Base-by-base conservation (phyloP, 768 basidiomycete species). In the Pleurotus tuoliensis region DNA sequence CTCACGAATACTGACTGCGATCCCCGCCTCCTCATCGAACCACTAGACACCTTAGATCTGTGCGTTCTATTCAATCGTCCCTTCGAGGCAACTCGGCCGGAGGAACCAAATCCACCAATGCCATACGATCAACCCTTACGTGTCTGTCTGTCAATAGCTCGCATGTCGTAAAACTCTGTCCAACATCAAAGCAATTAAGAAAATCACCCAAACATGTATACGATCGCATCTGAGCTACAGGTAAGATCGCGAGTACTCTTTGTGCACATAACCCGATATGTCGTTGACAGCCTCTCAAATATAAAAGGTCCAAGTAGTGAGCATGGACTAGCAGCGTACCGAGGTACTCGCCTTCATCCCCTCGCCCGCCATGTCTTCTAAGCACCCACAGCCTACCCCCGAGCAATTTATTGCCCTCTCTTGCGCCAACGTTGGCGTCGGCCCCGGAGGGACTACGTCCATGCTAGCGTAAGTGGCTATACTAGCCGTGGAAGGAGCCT, bases 391-490 rank as follows among this genome's bases (percentile, higher is more conserved):
- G 57, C 71, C 70, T 18, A 62, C 72, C 41, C 62, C 66, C 20
- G 84, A 71, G 43, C 78, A 78, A 55, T 76, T 84, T 59, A 67
- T 87, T 43, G 78, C 84, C 5, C 67, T 91, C 43, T 81, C 87
- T 13, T 89, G 84, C 60, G 73, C 76, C 50, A 84, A 83, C 60
- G 86, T 91, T n/a, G 90, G 90, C 11, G 86, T 88, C 38, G 89
- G 89, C 25, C 85, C 87, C 15, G 89, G 90, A 3, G 90, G 90
- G 5, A 86, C 86, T 13, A 92, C 90, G 1, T 81, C 85, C 39
- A 88, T 92, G 84, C 75, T 92, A 37, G 90, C 89, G 90, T 91
- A 73, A 60, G 86, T 78, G 43, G 12, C 37, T 52, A 53, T 30
- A 55, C 11, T 44, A 9, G 20, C 18, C 22, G 12, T 5, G 7